Conservation (phyloP, 805 yeast genomes). For the Candida patagonica region DNA sequence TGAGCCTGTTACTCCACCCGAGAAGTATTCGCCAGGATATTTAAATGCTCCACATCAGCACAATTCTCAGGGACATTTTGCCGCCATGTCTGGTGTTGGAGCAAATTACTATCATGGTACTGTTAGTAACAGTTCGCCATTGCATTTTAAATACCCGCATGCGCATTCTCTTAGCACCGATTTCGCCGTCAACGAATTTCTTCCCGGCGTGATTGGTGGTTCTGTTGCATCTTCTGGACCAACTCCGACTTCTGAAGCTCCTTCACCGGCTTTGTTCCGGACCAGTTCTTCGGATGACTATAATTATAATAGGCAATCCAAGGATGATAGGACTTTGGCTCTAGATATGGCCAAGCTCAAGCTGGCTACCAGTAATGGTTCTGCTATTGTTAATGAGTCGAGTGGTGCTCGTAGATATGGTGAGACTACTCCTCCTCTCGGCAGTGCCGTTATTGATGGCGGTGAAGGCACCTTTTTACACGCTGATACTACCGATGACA, state of each 20-base stretch:
- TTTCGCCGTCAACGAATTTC: not conserved
- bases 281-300: slow-evolving; percentile 13
- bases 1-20: slow-evolving; percentile 12
- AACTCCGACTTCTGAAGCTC: slow-evolving; percentile 4
- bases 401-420: slow-evolving; percentile 5
- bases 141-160: not conserved
- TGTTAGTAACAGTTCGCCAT: not conserved
- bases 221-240: not conserved
- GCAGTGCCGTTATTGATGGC: not conserved
- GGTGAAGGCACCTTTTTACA: slow-evolving; percentile 16
- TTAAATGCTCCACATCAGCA: not conserved
- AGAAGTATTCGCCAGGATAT: no score
- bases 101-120: not conserved
- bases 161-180: slow-evolving; percentile 6
- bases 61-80: not conserved
- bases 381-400: not conserved
- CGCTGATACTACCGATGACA: slow-evolving; percentile 26
- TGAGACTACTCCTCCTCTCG: slow-evolving; percentile 7
- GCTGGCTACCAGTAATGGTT: not conserved
- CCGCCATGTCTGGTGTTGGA: not conserved
- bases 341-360: slow-evolving; percentile 8
- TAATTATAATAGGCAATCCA: not conserved
- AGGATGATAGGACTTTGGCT: slow-evolving; percentile 1
- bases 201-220: not conserved
- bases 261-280: slow-evolving; percentile 6